These are phyloP conservation scores for Cyclanthera cordifolia DNA, from an alignment of 306 rosid species.

Conservation along the genomic window DNA sequence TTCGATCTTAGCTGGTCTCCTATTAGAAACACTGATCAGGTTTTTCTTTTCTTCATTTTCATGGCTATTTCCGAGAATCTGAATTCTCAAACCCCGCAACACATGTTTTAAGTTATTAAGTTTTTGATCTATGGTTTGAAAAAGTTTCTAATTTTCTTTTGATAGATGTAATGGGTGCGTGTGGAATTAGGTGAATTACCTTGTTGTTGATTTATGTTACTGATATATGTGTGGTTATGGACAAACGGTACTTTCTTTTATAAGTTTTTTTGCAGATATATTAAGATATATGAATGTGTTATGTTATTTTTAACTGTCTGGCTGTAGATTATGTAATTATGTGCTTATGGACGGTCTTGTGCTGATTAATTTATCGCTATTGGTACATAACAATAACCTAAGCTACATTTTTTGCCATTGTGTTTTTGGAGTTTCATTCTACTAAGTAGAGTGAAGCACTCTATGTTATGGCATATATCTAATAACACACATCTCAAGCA, in stretches of 20 bases:
- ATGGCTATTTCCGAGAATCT: not conserved
- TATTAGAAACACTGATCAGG: not conserved
- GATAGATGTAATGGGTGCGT: not conserved
- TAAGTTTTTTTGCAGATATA: not conserved
- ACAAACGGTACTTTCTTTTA: no score
- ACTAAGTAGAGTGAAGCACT: not conserved
- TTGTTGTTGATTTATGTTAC: not conserved
- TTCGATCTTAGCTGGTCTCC: not conserved
- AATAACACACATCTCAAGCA: not conserved
- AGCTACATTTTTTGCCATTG: slow-evolving; percentile 2
- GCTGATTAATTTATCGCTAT: not conserved
- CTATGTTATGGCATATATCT: not conserved
- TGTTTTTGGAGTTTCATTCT: not conserved
- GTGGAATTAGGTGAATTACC: not conserved
- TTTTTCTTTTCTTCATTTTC: not conserved
- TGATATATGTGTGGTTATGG: not conserved
- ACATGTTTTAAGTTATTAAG: not conserved
- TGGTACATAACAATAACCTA: slow-evolving; percentile 5
- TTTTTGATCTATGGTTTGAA: not conserved
- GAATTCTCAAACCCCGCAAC: not conserved
- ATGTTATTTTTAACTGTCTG: not conserved
- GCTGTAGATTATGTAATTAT: not conserved
- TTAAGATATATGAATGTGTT: not conserved
- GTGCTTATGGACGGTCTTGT: slow-evolving; percentile 15
- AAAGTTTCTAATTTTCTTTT: not conserved